Evolutionary conservation across 306 rosid genomes (phyloP).

Genomic region (Ochetophila trinervis): DNA sequence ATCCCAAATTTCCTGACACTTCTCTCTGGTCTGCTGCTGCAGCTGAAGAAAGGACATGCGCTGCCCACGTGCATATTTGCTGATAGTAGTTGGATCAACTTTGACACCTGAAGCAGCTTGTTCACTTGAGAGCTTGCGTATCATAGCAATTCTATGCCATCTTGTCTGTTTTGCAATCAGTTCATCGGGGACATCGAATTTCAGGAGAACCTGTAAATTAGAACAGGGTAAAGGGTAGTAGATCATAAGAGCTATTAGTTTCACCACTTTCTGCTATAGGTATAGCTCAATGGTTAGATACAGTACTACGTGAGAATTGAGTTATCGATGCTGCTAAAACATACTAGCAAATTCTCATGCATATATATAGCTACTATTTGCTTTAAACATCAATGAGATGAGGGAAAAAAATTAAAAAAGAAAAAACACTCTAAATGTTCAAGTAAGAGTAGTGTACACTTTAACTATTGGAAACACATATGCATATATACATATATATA

Average conservation of each 20-base stretch:
- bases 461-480: too few species aligned
- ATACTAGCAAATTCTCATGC: too few species aligned
- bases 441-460: too few species aligned
- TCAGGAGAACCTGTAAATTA: conserved; percentile 77
- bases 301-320: too few species aligned
- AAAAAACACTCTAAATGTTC: too few species aligned
- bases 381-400: too few species aligned
- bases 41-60: conserved; percentile 97
- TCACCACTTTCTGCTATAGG: not conserved
- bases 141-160: conserved; percentile 99
- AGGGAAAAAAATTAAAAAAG: too few species aligned
- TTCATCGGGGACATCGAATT: conserved; percentile 89
- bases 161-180: conserved; percentile 83
- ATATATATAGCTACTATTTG: too few species aligned
- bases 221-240: conserved; percentile 20
- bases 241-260: too few species aligned
- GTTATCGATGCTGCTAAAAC: too few species aligned
- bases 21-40: conserved; percentile 97
- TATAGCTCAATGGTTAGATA: not conserved
- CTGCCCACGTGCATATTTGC: conserved; percentile 98
- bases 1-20: conserved; percentile 99
- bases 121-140: conserved; percentile 97
- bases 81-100: conserved; percentile 92
- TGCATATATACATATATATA: too few species aligned
- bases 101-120: conserved; percentile 96